Evolutionary conservation across 2,329 filamentous ascomycete species (phyloP).

Genomic region (Monosporascus ibericus): DNA sequence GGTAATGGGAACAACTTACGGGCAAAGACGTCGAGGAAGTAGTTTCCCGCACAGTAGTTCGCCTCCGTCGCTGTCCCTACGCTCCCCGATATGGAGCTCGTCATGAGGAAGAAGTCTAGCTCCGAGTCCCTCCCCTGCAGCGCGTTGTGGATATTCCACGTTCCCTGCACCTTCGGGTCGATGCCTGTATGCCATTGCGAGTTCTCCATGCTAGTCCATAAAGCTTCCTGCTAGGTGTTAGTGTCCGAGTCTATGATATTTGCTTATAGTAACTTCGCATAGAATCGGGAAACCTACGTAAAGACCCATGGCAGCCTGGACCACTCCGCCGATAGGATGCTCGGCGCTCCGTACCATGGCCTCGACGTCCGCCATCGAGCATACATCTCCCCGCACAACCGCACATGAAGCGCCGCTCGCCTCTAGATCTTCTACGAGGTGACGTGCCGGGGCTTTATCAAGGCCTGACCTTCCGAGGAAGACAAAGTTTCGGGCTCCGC

Average conservation of each 20-base stretch:
- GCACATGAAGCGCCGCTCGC: slow-evolving; percentile 16
- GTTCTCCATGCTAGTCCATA: neutral
- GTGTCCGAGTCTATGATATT: too few species aligned
- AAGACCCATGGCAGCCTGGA: neutral
- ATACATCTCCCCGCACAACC: neutral
- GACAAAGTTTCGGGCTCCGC: neutral
- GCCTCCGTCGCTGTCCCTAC: slow-evolving; percentile 24
- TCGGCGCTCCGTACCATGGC: neutral
- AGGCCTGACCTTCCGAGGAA: neutral
- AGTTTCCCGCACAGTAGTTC: slow-evolving; percentile 29
- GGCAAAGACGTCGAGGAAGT: slow-evolving; percentile 29
- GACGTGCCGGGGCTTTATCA: neutral
- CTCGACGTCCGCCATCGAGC: neutral
- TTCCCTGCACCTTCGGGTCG: neutral
- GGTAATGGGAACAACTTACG: slow-evolving; percentile 1
- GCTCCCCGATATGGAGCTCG: slow-evolving; percentile 15
- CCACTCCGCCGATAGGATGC: neutral
- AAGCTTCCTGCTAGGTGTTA: neutral
- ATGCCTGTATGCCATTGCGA: neutral
- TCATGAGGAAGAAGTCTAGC: neutral
- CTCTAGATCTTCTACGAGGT: neutral
- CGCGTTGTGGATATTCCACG: neutral
- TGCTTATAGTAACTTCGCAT: too few species aligned
- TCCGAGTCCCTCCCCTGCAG: neutral
- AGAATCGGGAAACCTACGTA: too few species aligned